These are phyloP conservation scores for Pyrenula massariospora DNA, from an alignment of 495 filamentous ascomycete species.

Conservation along the genomic window DNA sequence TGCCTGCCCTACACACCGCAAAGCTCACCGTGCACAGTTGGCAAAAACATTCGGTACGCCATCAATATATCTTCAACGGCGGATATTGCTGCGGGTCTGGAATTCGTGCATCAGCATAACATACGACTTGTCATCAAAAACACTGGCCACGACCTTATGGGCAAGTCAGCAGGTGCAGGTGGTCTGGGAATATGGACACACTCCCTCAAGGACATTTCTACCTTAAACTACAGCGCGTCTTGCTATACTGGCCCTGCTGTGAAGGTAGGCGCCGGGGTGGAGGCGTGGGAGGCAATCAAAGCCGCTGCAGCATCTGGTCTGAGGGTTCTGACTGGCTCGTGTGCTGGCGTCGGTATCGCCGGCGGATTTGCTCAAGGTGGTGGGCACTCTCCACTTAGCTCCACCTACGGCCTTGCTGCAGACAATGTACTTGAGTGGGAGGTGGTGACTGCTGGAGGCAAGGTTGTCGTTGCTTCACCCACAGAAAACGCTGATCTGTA, in stretches of 20 bases:
- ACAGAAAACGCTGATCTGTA: conserved; percentile 10
- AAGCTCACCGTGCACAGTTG: conserved; percentile 36
- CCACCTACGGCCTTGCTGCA: conserved; percentile 34
- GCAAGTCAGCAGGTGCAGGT: conserved; percentile 44
- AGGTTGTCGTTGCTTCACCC: conserved; percentile 4
- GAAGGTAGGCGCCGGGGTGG: conserved; percentile 44
- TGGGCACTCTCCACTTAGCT: conserved; percentile 31
- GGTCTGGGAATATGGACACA: conserved; percentile 50
- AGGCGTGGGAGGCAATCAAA: conserved; percentile 37
- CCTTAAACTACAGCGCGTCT: conserved; percentile 18
- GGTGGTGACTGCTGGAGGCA: conserved; percentile 11
- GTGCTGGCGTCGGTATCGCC: background rate
- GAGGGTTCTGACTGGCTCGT: conserved; percentile 42
- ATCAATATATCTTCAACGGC: conserved; percentile 29
- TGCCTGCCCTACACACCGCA: conserved; percentile 23
- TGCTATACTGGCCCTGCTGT: conserved; percentile 36
- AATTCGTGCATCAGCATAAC: conserved; percentile 23
- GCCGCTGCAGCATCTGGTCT: conserved; percentile 30
- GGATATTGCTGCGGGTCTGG: conserved; percentile 32
- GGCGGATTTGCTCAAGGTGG: conserved; percentile 21
- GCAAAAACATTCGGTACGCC: conserved; percentile 37
- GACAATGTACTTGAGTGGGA: conserved; percentile 33
- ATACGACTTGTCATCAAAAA: conserved; percentile 55
- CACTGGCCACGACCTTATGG: conserved; percentile 56
- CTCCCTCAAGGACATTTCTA: conserved; percentile 38